A percentile compares a stretch with the other conserved stretches of the same genome.
Conservation (phyloP, 2,329 filamentous ascomycete species). For the Zasmidium cellare region DNA sequence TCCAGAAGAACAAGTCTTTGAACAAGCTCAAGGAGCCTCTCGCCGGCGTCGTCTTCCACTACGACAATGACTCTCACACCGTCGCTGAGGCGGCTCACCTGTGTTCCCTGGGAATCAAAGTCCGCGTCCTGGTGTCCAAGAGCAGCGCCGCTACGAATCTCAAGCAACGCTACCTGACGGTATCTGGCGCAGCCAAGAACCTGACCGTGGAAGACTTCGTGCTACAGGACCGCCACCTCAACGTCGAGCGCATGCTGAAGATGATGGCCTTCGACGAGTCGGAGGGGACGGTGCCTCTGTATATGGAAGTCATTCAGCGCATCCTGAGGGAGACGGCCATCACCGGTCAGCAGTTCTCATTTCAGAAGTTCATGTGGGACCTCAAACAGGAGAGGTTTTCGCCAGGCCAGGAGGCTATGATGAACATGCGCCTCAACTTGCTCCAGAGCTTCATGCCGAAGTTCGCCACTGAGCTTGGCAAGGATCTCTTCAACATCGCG, state of each 20-base stretch:
- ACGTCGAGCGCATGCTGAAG: slow-evolving; percentile 54
- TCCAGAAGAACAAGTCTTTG: slow-evolving; percentile 45
- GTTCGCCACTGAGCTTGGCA: background rate
- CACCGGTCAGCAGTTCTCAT: slow-evolving; percentile 46
- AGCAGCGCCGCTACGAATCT: background rate
- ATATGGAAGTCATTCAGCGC: slow-evolving; percentile 55
- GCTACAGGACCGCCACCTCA: slow-evolving; percentile 46
- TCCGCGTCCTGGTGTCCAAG: slow-evolving; percentile 52
- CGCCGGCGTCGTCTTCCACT: slow-evolving; percentile 61
- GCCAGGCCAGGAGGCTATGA: slow-evolving; percentile 52
- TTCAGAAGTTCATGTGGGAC: slow-evolving; percentile 47
- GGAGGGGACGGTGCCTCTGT: slow-evolving; percentile 51
- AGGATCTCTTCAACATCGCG: slow-evolving; percentile 27
- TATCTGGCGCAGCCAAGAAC: background rate
- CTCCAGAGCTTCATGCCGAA: slow-evolving; percentile 63
- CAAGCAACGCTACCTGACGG: background rate
- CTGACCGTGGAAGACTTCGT: background rate
- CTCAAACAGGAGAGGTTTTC: slow-evolving; percentile 38
- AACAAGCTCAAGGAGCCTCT: slow-evolving; percentile 53
- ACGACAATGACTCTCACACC: slow-evolving; percentile 53
- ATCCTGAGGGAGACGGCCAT: slow-evolving; percentile 61
- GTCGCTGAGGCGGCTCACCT: slow-evolving; percentile 61
- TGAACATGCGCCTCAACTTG: slow-evolving; percentile 61
- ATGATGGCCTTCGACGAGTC: slow-evolving; percentile 54
- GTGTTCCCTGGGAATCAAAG: slow-evolving; percentile 47